Percentiles rank a stretch among this genome's conserved stretches.
Evolutionary conservation across 768 basidiomycete species (phyloP).

Genomic region (Tylopilus cervinicoccineus): DNA sequence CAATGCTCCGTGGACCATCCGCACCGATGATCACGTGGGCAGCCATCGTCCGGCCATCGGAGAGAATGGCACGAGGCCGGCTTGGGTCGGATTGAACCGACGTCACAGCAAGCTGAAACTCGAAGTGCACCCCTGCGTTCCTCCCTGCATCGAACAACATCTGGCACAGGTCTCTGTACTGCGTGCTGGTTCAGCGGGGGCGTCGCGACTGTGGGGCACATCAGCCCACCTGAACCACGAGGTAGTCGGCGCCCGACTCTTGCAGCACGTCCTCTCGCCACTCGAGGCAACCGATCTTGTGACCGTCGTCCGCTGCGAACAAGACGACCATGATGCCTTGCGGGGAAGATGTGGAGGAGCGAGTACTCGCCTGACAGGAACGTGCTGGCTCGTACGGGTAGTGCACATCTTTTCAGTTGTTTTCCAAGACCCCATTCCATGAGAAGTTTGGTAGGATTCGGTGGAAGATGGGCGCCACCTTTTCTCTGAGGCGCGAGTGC

Average conservation of each 20-base stretch:
- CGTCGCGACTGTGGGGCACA: background rate
- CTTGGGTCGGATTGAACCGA: slow-evolving; percentile 30
- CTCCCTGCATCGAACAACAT: slow-evolving; percentile 46
- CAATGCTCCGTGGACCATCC: slow-evolving; percentile 51
- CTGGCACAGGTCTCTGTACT: slow-evolving; percentile 54
- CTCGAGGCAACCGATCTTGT: slow-evolving; percentile 42
- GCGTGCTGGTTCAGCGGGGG: slow-evolving; percentile 2
- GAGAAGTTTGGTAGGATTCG: slow-evolving; percentile 57
- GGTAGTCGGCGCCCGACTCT: slow-evolving; percentile 52
- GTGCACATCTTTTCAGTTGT: slow-evolving; percentile 35
- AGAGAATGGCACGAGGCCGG: slow-evolving; percentile 31
- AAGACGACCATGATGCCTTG: background rate
- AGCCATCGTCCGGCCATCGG: slow-evolving; percentile 41
- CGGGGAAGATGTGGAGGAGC: background rate
- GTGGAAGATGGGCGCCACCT: slow-evolving; percentile 47
- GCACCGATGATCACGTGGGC: slow-evolving; percentile 61
- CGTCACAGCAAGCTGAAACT: slow-evolving; percentile 39
- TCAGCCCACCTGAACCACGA: slow-evolving; percentile 43
- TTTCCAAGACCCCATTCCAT: slow-evolving; percentile 54
- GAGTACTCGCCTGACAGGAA: slow-evolving; percentile 23
- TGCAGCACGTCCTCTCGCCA: slow-evolving; percentile 48
- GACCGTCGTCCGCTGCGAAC: slow-evolving; percentile 40
- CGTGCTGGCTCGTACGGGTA: slow-evolving; percentile 20
- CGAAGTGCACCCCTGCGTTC: slow-evolving; percentile 48
- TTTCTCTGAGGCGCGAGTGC: slow-evolving; percentile 24